Conservation (phyloP, 805 yeast species). For the Wickerhamiella galacta region DNA sequence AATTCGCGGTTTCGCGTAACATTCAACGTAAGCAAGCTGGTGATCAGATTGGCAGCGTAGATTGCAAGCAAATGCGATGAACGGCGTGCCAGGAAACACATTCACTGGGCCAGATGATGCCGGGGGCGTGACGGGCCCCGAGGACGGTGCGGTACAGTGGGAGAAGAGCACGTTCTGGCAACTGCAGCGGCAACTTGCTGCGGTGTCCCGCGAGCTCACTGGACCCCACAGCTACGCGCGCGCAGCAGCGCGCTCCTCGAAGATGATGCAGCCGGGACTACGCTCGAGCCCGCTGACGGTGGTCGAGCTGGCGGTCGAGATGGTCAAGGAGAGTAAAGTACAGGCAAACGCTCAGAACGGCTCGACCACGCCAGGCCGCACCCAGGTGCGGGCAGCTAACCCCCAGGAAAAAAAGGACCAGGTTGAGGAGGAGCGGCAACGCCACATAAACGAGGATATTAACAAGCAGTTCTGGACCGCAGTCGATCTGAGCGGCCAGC, state of each 20-base stretch:
- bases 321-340: slow-evolving; percentile 16
- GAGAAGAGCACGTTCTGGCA: no score
- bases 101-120: no score
- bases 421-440: slow-evolving; percentile 26
- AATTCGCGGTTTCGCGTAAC: no score
- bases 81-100: no score
- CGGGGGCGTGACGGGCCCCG: no score
- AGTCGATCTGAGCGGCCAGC: slow-evolving; percentile 81
- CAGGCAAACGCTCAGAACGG: slow-evolving; percentile 18
- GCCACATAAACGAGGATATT: slow-evolving; percentile 23
- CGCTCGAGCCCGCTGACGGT: slow-evolving; percentile 18
- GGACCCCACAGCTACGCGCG: slow-evolving; percentile 73
- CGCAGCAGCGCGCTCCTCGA: slow-evolving; percentile 48
- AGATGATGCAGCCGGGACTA: slow-evolving; percentile 7
- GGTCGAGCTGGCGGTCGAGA: slow-evolving; percentile 25
- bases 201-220: slow-evolving; percentile 48
- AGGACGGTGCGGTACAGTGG: no score
- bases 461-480: slow-evolving; percentile 84
- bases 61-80: no score
- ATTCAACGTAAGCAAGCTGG: no score
- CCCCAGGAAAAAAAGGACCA: slow-evolving; percentile 21
- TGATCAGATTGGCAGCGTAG: no score
- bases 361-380: slow-evolving; percentile 17
- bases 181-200: slow-evolving; percentile 60
- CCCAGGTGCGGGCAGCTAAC: slow-evolving; percentile 11